Evolutionary conservation across 306 rosid species (phyloP).

Genomic region (Sphenostylis stenocarpa): DNA sequence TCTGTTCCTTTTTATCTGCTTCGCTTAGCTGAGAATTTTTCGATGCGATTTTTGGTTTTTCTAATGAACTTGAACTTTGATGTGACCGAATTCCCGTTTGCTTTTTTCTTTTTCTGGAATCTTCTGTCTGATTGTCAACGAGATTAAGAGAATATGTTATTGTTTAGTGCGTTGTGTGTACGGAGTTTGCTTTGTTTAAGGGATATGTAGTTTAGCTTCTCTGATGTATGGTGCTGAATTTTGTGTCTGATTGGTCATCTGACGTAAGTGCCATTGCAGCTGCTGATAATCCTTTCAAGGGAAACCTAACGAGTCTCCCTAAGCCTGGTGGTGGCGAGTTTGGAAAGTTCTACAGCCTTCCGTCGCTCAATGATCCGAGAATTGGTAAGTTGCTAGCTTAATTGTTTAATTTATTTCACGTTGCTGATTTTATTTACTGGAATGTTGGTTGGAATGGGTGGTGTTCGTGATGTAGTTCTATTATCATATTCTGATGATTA

Average conservation of each 20-base stretch:
- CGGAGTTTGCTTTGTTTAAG: neutral
- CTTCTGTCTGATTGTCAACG: neutral
- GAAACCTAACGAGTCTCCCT: slow-evolving; percentile 77
- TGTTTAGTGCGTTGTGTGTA: neutral
- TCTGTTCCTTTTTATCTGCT: neutral
- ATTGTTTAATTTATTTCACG: neutral
- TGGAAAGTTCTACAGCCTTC: slow-evolving; percentile 92
- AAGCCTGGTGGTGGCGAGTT: slow-evolving; percentile 97
- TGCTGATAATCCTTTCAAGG: slow-evolving; percentile 86
- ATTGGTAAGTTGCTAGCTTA: slow-evolving; percentile 59
- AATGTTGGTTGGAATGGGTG: neutral
- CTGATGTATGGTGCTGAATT: neutral
- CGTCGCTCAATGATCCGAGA: slow-evolving; percentile 88
- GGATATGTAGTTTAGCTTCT: neutral
- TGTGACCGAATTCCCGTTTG: slow-evolving; percentile 1
- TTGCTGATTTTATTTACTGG: neutral
- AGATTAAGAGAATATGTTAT: neutral
- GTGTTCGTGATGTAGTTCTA: neutral
- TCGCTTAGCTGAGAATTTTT: neutral
- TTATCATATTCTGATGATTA: neutral
- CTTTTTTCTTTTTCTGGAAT: neutral
- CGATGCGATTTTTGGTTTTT: neutral
- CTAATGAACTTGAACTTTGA: neutral
- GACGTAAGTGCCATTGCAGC: slow-evolving; percentile 47
- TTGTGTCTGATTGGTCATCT: slow-evolving; percentile 14